phyloP scores from a whole-genome alignment of 1,284 basidiomycete genomes.

The Trametes hirsuta region DNA sequence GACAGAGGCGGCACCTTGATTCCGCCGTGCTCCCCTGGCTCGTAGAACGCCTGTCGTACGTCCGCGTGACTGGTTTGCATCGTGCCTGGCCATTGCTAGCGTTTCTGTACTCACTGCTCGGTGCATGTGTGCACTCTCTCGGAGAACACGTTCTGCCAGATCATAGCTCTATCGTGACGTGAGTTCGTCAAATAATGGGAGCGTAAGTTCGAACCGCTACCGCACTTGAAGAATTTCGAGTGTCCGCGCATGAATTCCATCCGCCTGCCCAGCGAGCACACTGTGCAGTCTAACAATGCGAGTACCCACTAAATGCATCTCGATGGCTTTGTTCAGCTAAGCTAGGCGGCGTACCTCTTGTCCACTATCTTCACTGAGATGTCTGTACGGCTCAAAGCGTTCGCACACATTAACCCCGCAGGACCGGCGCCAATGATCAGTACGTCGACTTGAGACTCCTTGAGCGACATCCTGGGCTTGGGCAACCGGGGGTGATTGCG shows the following conservation, averaged over 20 bases:
- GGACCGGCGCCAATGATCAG: constrained; percentile 61
- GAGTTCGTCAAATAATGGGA: neutral
- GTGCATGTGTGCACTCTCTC: constrained; percentile 71
- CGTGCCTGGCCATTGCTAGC: neutral
- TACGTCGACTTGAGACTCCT: constrained; percentile 48
- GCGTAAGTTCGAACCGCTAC: neutral
- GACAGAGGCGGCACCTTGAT: constrained; percentile 49
- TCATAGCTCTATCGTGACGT: constrained; percentile 65
- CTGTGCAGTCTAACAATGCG: neutral
- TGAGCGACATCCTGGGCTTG: neutral
- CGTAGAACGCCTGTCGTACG: constrained; percentile 65
- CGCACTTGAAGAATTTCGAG: constrained; percentile 75
- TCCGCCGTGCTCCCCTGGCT: constrained; percentile 56
- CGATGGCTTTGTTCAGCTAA: neutral
- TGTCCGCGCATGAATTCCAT: constrained; percentile 78
- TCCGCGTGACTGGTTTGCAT: neutral
- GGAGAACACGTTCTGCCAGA: constrained; percentile 62
- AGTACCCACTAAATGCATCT: neutral
- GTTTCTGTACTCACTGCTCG: constrained; percentile 48
- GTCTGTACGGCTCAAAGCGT: constrained; percentile 62
- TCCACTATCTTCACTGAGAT: constrained; percentile 69
- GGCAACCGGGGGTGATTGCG: neutral
- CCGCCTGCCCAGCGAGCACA: constrained; percentile 68
- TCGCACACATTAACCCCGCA: constrained; percentile 64
- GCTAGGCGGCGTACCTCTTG: constrained; percentile 47